These are phyloP conservation scores for Suillus sp. DNA, from an alignment of 768 basidiomycete species.

Conservation along the genomic window DNA sequence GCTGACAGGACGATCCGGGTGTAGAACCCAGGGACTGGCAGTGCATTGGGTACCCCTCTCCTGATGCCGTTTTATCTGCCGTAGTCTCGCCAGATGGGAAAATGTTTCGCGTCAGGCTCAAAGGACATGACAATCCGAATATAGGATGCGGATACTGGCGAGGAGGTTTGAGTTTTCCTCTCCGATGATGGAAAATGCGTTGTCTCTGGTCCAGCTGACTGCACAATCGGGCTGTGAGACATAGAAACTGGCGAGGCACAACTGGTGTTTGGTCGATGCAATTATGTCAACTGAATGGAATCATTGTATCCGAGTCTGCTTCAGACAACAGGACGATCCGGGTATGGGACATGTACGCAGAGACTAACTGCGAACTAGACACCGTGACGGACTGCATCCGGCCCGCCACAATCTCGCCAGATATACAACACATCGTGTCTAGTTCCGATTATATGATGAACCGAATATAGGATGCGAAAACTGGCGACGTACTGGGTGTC, in stretches of 20 bases:
- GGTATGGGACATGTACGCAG: too few relatives aligned
- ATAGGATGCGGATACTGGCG: conserved; percentile 16
- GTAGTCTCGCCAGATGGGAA: conserved; percentile 8
- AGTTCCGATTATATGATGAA: conserved; percentile 20
- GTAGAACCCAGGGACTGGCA: conserved; percentile 24
- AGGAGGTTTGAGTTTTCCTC: not conserved
- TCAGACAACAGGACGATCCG: too few relatives aligned
- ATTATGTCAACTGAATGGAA: too few relatives aligned
- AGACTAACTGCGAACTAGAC: too few relatives aligned
- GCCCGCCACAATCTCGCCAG: too few relatives aligned
- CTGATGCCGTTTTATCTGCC: not conserved
- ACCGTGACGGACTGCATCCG: too few relatives aligned
- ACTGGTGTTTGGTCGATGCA: not conserved
- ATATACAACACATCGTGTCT: too few relatives aligned
- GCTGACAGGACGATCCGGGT: conserved; percentile 7
- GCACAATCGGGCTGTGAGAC: not conserved
- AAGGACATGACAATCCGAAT: conserved; percentile 35
- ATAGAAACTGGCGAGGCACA: not conserved
- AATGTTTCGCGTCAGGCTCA: conserved; percentile 17
- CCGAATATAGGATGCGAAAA: conserved; percentile 26
- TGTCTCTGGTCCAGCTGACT: not conserved
- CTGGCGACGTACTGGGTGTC: not conserved
- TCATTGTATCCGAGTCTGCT: too few relatives aligned
- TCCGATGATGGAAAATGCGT: not conserved
- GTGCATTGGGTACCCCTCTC: conserved; percentile 19